A percentile compares a stretch with the other conserved stretches of the same genome.
Conservation (phyloP, 23 red algal genomes). For the Gracilaria gracilis region DNA sequence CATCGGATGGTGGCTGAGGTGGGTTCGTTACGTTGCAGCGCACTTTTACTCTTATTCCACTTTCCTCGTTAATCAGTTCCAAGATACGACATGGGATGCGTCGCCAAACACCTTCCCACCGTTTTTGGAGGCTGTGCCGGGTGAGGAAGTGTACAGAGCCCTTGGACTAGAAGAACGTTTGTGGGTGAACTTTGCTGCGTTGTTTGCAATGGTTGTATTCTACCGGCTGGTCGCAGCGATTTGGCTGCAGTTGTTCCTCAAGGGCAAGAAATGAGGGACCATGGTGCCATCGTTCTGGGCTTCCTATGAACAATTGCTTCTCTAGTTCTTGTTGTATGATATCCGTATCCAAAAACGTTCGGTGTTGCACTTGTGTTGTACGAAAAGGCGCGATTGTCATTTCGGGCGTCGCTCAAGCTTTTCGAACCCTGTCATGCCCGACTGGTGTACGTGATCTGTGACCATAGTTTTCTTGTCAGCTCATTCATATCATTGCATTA, state of each 20-base stretch:
- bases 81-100: constrained; percentile 53
- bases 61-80: constrained; percentile 88
- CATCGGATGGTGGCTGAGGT: constrained; percentile 86
- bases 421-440: background rate
- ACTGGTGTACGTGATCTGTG: background rate
- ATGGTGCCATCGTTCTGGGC: too few species aligned
- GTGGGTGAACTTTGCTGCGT: constrained; percentile 73
- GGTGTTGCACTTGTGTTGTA: background rate
- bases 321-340: background rate
- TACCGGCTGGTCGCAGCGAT: constrained; percentile 61
- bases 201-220: constrained; percentile 87
- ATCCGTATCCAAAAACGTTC: background rate
- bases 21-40: constrained; percentile 72
- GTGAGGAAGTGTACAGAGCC: constrained; percentile 51
- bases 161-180: constrained; percentile 63
- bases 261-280: constrained; percentile 43
- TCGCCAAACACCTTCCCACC: constrained; percentile 63
- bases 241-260: constrained; percentile 50
- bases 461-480: background rate
- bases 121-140: constrained; percentile 56
- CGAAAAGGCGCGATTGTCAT: background rate
- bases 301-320: too few species aligned
- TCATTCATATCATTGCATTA: too few species aligned
- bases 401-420: background rate
- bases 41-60: constrained; percentile 77